Conservation (phyloP, 2,329 filamentous ascomycete genomes). For the Cordyceps farinosa region DNA sequence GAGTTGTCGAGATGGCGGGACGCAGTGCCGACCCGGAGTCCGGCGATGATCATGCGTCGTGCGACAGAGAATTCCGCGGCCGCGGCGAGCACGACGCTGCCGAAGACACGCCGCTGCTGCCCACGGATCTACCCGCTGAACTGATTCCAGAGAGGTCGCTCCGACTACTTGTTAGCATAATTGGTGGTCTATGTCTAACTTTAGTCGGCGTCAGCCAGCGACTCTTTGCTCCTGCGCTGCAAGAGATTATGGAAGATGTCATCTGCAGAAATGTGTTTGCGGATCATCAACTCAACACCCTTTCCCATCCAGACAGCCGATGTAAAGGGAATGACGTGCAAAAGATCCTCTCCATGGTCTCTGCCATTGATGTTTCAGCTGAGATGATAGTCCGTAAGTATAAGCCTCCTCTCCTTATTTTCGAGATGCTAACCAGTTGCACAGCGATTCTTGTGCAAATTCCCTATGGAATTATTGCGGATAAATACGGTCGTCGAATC, state of each 20-base stretch:
- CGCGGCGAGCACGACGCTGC: neutral
- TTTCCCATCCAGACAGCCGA: conserved; percentile 34
- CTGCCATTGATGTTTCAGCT: conserved; percentile 44
- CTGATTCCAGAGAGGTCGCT: conserved; percentile 26
- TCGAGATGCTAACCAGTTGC: neutral
- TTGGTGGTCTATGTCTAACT: conserved; percentile 39
- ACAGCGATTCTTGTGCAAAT: conserved; percentile 41
- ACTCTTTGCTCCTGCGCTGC: conserved; percentile 39
- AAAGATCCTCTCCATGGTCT: conserved; percentile 48
- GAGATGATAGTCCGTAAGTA: conserved; percentile 44
- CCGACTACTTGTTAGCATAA: conserved; percentile 29
- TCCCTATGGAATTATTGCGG: conserved; percentile 45
- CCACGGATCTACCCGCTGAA: conserved; percentile 20
- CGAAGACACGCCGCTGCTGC: conserved; percentile 21
- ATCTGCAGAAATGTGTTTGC: conserved; percentile 50
- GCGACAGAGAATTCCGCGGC: neutral
- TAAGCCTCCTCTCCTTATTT: neutral
- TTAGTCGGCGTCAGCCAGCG: conserved; percentile 41
- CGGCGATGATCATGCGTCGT: neutral
- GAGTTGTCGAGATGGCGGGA: neutral
- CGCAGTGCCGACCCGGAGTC: neutral
- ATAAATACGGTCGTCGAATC: conserved; percentile 42
- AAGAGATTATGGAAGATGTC: conserved; percentile 50
- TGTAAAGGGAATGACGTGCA: conserved; percentile 52
- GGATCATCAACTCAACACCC: conserved; percentile 31